Evolutionary conservation across 2,329 filamentous ascomycete species (phyloP), one percentile per base, ranked within the genome.

Genomic region (Talaromyces sp.): DNA sequence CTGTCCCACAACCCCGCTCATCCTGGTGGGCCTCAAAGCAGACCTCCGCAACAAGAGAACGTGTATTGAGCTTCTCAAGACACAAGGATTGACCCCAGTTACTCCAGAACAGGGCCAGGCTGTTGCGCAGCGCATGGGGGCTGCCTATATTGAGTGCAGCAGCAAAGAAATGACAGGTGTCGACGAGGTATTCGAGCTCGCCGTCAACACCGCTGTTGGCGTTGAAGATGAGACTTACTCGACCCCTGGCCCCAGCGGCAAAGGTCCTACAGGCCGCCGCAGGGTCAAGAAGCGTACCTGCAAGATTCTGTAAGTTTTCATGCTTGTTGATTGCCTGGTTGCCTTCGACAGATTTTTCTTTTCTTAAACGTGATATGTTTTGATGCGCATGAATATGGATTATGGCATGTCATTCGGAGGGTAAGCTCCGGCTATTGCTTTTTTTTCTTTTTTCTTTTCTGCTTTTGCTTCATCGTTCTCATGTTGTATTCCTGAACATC

Each of bases 11-110:
- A 98, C 94, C 1, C 95, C 95, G 28, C 88, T 99, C 66, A 89
- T 99, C 73, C 90, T 99, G 61, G 90, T 97, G 68, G 95, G 94
- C 63, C 88, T 99, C 72, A 99, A 99, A 79, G 97, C 94, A 28
- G 95, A 99, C 78, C 88, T 99, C 64, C 92, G 95, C 70, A 87
- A 89, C 80, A 98, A 98, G 83, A 89, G 91, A 78, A 94, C 92
- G 58, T 98, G 95, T 79, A 96, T 98, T 78, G 95, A 99, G 75
- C 92, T 99, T 75, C 91, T 99, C 78, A 97, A 96, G 81, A 96
- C 94, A 16, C 95, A 99, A 77, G 95, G 95, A 55, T 85, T 99
- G 63, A 98, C 94, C 2, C 95, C 95, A 5, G 94, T 99, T 56
- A 97, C 93, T 1, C 87, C 88, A 57, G 91, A 96, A 70, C 94